Conservation (phyloP, 2,329 filamentous ascomycete species). For the Fusarium sp. region DNA sequence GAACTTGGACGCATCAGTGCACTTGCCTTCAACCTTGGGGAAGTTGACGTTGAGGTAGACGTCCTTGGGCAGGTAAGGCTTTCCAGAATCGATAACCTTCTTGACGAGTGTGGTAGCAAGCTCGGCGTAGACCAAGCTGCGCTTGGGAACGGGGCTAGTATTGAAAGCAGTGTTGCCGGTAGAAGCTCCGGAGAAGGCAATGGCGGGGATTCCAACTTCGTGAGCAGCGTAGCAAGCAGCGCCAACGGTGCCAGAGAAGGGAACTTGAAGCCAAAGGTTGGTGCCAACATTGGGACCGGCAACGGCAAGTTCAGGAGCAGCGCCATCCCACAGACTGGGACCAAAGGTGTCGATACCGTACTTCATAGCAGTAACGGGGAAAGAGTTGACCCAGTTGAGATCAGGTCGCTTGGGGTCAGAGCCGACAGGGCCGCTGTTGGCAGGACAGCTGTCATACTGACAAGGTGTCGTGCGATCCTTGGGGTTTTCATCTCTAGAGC, state of each 20-base stretch:
- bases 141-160: conserved; percentile 62
- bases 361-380: conserved; percentile 72
- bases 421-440: conserved; percentile 67
- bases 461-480: conserved; percentile 63
- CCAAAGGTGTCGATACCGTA: conserved; percentile 70
- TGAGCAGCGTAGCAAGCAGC: conserved; percentile 69
- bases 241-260: conserved; percentile 76
- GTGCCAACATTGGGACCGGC: conserved; percentile 71
- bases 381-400: conserved; percentile 80
- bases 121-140: conserved; percentile 72
- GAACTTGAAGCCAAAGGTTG: conserved; percentile 68
- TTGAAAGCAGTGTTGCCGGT: conserved; percentile 66
- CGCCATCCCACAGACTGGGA: conserved; percentile 64
- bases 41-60: conserved; percentile 79
- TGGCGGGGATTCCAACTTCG: conserved; percentile 69
- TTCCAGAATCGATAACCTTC: conserved; percentile 65
- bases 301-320: conserved; percentile 71
- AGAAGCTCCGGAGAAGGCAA: conserved; percentile 73
- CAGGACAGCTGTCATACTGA: conserved; percentile 71
- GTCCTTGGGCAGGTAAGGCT: conserved; percentile 71
- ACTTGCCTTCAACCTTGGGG: conserved; percentile 63
- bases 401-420: conserved; percentile 60
- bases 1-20: conserved; percentile 66
- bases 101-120: conserved; percentile 70
- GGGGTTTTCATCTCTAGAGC: conserved; percentile 63